Conservation (phyloP, 2,329 filamentous ascomycete species). For the Decorospora gaudefroyi region DNA sequence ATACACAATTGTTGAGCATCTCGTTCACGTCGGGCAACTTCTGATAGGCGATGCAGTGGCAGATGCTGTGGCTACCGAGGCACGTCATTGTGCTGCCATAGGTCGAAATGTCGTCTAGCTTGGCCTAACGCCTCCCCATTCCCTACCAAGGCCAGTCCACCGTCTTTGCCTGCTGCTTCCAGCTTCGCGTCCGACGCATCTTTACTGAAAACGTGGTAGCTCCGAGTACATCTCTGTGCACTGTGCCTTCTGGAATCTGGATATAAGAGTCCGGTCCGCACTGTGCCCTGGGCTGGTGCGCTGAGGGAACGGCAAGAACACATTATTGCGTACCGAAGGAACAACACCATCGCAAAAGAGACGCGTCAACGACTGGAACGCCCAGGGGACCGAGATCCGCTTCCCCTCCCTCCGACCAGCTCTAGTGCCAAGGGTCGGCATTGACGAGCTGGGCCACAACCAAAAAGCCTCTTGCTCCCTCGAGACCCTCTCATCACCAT, state of each 20-base stretch:
- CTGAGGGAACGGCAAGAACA: background rate
- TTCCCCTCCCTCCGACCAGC: background rate
- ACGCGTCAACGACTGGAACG: constrained; percentile 13
- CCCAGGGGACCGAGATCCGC: constrained; percentile 3
- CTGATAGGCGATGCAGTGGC: constrained; percentile 13
- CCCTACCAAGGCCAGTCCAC: constrained; percentile 19
- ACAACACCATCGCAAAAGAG: constrained; percentile 15
- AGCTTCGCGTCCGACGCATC: constrained; percentile 28
- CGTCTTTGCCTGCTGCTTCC: constrained; percentile 26
- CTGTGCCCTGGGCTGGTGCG: constrained; percentile 12
- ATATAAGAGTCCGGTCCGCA: constrained; percentile 8
- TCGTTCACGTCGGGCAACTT: background rate
- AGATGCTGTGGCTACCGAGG: constrained; percentile 26
- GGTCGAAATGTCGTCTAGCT: constrained; percentile 14
- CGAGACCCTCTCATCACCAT: constrained; percentile 4
- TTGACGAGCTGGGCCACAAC: constrained; percentile 20
- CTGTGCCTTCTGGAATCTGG: background rate
- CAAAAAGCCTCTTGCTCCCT: constrained; percentile 10
- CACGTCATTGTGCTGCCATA: constrained; percentile 26
- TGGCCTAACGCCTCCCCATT: constrained; percentile 22
- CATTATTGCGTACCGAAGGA: no score
- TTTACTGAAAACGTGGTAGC: constrained; percentile 24
- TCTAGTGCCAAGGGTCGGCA: constrained; percentile 21
- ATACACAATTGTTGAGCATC: no score
- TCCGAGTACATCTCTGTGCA: constrained; percentile 19